Evolutionary conservation across 2,329 filamentous ascomycete genomes (phyloP), one percentile per base, ranked within the genome.

Genomic region (Diaporthe aspalathi): DNA sequence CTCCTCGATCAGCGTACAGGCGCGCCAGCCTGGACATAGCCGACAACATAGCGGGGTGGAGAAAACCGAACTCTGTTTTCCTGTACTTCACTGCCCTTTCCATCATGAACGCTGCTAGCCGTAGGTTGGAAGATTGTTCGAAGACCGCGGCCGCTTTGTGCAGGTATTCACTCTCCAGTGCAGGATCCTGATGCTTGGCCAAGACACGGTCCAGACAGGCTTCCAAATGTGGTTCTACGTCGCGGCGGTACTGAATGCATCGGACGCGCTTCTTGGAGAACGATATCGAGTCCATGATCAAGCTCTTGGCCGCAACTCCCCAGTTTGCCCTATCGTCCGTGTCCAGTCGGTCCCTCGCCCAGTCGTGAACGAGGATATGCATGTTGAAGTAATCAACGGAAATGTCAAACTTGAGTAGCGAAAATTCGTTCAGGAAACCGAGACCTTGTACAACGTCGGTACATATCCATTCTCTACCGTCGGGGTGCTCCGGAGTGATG

Each of bases 361-460:
- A 78, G 3, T 70, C 69, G 16, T 77, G 76, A 1, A 78, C 74
- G 3, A 79, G 24, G 3, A 74, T 57, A 11, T 78, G 77, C 76
- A 78, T 78, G 1, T 74, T 76, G 12, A 70, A 8, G 12, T 63
- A 47, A 32, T 14, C 22, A 0, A 0, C 24, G 2, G 24, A n/a
- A 6, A 40, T 16, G 9, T 35, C 27, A 11, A 56, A 63, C 2
- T 72, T 77, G 20, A 78, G 56, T 3, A 79, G 71, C 1, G 76
- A 77, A 12, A 75, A 75, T 3, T 57, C 56, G 12, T 67, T 8
- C 9, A 79, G 54, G 2, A 76, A 20, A 0, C 7, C 49, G 0
- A 75, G 40, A 0, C 74, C 75, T 0, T 43, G 6, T 0, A 12
- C 2, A 16, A 70, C 71, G 11, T 63, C 65, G 0, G 29, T 12